Evolutionary conservation across 179 eudicot species (phyloP), one percentile per base, ranked within the genome.

Genomic region (Silene coronaria): DNA sequence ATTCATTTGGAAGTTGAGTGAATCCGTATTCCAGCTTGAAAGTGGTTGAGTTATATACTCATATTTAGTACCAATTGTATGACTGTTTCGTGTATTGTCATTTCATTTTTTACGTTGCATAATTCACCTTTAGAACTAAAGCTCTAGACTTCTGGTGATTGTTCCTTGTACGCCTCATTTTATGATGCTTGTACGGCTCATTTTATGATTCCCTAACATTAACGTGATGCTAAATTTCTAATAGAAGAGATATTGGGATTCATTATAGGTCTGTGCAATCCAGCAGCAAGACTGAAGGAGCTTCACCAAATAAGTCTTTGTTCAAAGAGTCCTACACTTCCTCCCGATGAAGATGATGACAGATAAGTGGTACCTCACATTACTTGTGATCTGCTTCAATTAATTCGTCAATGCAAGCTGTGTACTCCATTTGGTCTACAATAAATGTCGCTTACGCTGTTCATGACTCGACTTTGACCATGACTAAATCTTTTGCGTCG

Each of bases 281-380:
- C 90, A 30, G 84, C 83, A 14, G 78, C 65, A 59, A 85, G 85
- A 65, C 77, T 88, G 78, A 80, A 82, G 78, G 88, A 88, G 62
- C 92, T 88, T 73, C 92, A 88, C 62, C 58, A 85, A 45, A 85
- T 74, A 28, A 80, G 48, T 62, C 62, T 87, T 79, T 88, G 92
- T 42, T 85, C 92, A 14, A 82, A 85, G 70, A 88, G 90, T 77
- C 92, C 92, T 14, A 88, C 92, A 4, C 83, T 87, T 71, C 88
- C 87, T 22, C 78, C 88, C 8, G 84, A 88, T 48, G 87, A 85
- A 17, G 87, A 84, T 32, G 86, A 83, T n/a, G 85, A 82, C 14
- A 70, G 75, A 65, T 76, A 72, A 71, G 74, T 71, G 59, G 46
- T 57, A n/a, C 26, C 19, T 23, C 59, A 55, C 74, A 65, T 53